Evolutionary conservation across 2,329 filamentous ascomycete species (phyloP).

Genomic region (Xylaria sp.): DNA sequence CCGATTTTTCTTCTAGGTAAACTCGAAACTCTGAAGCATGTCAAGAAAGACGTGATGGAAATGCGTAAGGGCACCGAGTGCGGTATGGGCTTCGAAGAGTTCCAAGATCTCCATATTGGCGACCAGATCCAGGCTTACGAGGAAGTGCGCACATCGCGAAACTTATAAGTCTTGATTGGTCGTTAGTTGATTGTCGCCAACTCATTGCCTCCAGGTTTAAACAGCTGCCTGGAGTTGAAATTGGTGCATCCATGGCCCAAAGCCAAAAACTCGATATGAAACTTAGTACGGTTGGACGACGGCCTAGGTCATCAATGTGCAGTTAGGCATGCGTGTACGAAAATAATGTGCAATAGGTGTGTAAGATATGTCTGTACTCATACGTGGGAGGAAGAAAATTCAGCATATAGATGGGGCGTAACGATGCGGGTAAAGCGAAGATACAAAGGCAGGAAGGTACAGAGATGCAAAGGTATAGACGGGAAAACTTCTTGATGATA

Average conservation of each 20-base stretch:
- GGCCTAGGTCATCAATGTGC: background rate
- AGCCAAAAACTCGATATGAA: background rate
- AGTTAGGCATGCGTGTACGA: conserved; percentile 1
- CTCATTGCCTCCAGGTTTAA: background rate
- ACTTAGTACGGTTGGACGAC: background rate
- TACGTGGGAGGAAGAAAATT: background rate
- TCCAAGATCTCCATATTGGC: conserved; percentile 79
- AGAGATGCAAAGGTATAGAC: background rate
- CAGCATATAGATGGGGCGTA: background rate
- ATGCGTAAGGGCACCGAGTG: conserved; percentile 96
- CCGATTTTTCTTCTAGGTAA: conserved; percentile 66
- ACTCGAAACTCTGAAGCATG: conserved; percentile 84
- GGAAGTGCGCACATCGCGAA: conserved; percentile 76
- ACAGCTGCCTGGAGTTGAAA: background rate
- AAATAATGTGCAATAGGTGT: background rate
- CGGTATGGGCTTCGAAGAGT: conserved; percentile 84
- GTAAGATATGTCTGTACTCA: conserved; percentile 7
- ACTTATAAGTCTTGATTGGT: conserved; percentile 49
- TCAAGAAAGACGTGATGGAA: conserved; percentile 89
- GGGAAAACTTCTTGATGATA: background rate
- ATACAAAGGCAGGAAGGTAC: background rate
- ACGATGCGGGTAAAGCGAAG: background rate
- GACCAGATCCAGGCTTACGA: conserved; percentile 92
- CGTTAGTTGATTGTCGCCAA: background rate
- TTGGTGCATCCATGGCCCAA: background rate